Evolutionary conservation across 176 grass and related monocot genomes (phyloP).

Genomic region (Oryza meyeriana): DNA sequence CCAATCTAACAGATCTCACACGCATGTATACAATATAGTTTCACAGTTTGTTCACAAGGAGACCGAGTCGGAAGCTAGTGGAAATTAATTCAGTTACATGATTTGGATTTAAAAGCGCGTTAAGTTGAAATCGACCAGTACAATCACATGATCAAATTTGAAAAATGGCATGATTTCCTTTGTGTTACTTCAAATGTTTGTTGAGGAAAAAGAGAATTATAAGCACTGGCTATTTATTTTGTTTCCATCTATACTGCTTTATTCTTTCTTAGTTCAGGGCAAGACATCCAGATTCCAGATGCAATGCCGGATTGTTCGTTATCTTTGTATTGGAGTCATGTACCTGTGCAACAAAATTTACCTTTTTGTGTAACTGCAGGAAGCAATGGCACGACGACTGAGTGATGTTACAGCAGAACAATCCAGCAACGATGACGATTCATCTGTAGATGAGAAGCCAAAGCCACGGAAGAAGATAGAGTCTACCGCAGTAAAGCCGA

Average conservation of each 20-base stretch:
- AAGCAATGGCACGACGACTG: conserved; percentile 57
- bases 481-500: conserved; percentile 42
- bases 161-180: background rate
- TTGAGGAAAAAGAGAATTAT: background rate
- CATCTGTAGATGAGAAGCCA: conserved; percentile 51
- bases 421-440: conserved; percentile 51
- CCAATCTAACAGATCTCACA: no score
- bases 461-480: conserved; percentile 57
- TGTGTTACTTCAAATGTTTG: background rate
- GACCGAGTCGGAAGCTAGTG: background rate
- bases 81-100: background rate
- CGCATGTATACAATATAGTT: no score
- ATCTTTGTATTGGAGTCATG: background rate
- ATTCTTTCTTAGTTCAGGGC: background rate
- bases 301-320: background rate
- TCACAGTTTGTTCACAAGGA: background rate
- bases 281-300: background rate
- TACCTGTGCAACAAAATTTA: background rate
- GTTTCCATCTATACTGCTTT: background rate
- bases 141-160: no score
- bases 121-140: no score
- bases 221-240: background rate
- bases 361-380: conserved; percentile 41
- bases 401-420: conserved; percentile 54
- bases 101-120: background rate